phyloP scores from a whole-genome alignment of 1,139 yeast species.

The Magnusiomyces sp. region DNA sequence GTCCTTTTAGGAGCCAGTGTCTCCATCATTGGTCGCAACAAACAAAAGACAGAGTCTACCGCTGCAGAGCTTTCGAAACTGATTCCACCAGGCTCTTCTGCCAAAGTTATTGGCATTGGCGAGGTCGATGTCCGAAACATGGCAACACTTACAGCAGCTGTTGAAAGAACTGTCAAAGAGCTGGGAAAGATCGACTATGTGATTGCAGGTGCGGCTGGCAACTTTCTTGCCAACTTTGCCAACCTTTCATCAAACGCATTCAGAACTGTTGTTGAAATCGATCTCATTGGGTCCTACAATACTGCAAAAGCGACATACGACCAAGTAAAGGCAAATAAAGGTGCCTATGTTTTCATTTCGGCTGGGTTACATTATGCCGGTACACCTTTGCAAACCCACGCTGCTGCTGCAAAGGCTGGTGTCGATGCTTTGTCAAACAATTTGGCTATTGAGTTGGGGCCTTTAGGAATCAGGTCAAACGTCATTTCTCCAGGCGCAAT shows the following conservation, averaged over 20 bases:
- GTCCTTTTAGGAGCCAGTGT: constrained; percentile 79
- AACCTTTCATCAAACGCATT: constrained; percentile 78
- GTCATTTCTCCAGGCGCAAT: constrained; percentile 87
- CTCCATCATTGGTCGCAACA: constrained; percentile 72
- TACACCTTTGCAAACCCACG: constrained; percentile 77
- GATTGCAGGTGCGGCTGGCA: constrained; percentile 94
- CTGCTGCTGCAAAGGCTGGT: constrained; percentile 91
- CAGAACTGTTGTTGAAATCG: constrained; percentile 76
- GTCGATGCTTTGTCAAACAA: constrained; percentile 78
- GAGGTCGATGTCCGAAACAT: constrained; percentile 70
- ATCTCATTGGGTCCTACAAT: constrained; percentile 76
- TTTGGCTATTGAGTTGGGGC: constrained; percentile 82
- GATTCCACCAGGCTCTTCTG: constrained; percentile 37
- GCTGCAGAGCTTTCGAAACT: constrained; percentile 55
- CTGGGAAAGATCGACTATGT: constrained; percentile 75
- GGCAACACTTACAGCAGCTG: constrained; percentile 51
- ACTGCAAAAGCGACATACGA: constrained; percentile 73
- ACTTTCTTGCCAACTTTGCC: constrained; percentile 72
- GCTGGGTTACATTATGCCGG: constrained; percentile 88
- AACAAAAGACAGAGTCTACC: constrained; percentile 51
- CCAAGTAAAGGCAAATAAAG: constrained; percentile 56
- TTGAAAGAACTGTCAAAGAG: constrained; percentile 48
- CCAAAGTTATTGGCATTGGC: constrained; percentile 60
- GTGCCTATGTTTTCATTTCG: constrained; percentile 64
- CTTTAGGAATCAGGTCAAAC: constrained; percentile 71